Conservation (phyloP, 306 rosid genomes). For the Ceratonia siliqua region DNA sequence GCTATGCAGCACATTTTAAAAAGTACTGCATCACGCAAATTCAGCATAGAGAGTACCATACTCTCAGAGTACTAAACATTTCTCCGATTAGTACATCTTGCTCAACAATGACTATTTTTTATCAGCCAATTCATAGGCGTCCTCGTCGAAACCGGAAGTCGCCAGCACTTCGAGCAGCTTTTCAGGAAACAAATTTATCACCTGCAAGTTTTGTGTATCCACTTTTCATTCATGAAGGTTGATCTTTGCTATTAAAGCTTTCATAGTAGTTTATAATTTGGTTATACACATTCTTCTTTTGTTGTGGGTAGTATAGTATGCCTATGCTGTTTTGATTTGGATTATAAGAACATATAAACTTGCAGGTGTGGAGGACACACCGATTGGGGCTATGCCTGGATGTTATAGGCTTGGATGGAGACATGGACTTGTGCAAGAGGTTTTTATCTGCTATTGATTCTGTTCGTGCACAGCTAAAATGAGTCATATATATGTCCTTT, state of each 20-base stretch:
- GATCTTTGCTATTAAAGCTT: not conserved
- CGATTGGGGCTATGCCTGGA: conserved; percentile 99
- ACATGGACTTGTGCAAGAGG: conserved; percentile 94
- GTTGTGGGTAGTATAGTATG: not conserved
- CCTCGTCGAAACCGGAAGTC: conserved; percentile 86
- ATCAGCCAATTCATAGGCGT: conserved; percentile 71
- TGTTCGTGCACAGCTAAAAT: conserved; percentile 9
- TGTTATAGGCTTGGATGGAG: conserved; percentile 98
- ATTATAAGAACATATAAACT: conserved; percentile 29
- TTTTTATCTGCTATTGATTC: conserved; percentile 35
- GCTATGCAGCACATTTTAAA: no score
- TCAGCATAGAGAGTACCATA: no score
- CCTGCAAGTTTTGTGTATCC: conserved; percentile 94
- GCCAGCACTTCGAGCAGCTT: conserved; percentile 65
- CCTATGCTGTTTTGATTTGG: conserved; percentile 17
- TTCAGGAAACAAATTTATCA: conserved; percentile 81
- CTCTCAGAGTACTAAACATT: no score
- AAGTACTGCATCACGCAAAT: no score
- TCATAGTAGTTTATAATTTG: not conserved
- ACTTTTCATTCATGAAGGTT: conserved; percentile 97
- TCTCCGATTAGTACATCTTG: conserved; percentile 11
- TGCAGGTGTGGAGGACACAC: conserved; percentile 88
- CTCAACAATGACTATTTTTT: conserved; percentile 25
- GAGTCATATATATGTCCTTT: not conserved
- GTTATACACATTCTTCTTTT: conserved; percentile 19